Base-by-base conservation (phyloP, 208 protist genomes). In the Acanthamoeba triangularis region DNA sequence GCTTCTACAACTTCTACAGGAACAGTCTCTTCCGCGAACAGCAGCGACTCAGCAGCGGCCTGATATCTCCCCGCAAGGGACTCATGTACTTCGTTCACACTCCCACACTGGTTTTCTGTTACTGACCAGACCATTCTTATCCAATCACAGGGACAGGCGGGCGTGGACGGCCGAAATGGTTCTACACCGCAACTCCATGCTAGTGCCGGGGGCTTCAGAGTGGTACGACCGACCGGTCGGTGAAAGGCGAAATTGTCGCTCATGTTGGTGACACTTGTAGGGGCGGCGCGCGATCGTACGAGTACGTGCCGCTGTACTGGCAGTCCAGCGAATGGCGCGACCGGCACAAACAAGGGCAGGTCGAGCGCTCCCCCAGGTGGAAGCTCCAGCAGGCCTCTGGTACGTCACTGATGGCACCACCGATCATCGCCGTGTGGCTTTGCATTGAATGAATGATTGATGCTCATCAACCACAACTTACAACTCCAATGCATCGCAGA, bases 21-120 rank as follows among this genome's bases (percentile, higher is more conserved):
- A 80, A 80, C 25, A 80, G 69, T 23, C 69, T 80, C 69, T 47
- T 80, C 35, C 69, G 69, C 33, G 35, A 80, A 25, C 69, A 80
- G 37, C 69, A 80, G 69, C 69, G 69, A 13, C 69, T 80, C 25
- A 67, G 61, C 30, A 80, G 69, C 69, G 69, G 69, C 8, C 69
- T 80, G 13, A 35, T 80, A 10, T 25, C 69, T 28, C 69, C 69
- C n/a, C 69, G 69, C 69, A n/a, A 30, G 25, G 65, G 52, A 1
- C 52, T 4, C 65, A 74, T 74, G 25, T 74, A 16, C 20, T 20
- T 20, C 52, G 16, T 14, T 20, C 52, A 56, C 3, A 0, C 52
- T 7, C 52, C n/a, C 52, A 56, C 10, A 11, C 10, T n/a, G n/a
- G 61, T 25, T 30, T 10, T 33, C 28, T 28, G 8, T 8, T 10